Evolutionary conservation across 805 yeast species (phyloP), one percentile per base, ranked within the genome.

Genomic region (Saturnispora dispora): DNA sequence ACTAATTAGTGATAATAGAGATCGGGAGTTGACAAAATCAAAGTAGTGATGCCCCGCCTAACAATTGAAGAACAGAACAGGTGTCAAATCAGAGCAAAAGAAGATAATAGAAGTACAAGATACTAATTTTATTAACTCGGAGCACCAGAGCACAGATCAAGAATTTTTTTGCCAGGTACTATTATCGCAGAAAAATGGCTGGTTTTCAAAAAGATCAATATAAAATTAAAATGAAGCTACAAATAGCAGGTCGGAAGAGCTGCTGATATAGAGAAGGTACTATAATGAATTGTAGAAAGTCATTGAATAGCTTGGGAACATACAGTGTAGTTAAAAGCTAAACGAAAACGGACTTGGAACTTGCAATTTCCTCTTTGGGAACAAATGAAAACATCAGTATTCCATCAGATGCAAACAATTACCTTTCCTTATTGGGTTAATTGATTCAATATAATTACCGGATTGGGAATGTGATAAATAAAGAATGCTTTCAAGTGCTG

Each of bases 91-190:
- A n/a, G 11, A 40, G n/a, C 11, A 23, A 22, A 23, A n/a, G 44
- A 40, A 23, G n/a, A 40, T 22, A n/a, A 22, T 40, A 40, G 28
- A 11, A 18, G 30, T 18, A 18, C 13, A 36, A 37, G 41, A 37
- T 37, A 37, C 22, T 37, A 37, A 37, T 37, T 37, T 37, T 17
- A 37, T 37, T 37, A 18, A 37, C 23, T 37, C 41, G 41, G 41
- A 37, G 41, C 41, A 37, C 18, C 28, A 23, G 44, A 23, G 44
- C 44, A 40, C 44, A 40, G 44, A 40, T 40, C 44, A 40, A n/a
- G 15, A 13, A 10, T 40, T 40, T 40, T 40, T 40, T 20, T 37
- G 11, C 41, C 41, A 37, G 20, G 22, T 20, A 18, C 22, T 37
- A 37, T 37, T 37, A 37, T 37, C 41, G 41, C 41, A 37, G 18